phyloP scores from a whole-genome alignment of 352 stramenopile genomes.

The Globisporangium nagaii region DNA sequence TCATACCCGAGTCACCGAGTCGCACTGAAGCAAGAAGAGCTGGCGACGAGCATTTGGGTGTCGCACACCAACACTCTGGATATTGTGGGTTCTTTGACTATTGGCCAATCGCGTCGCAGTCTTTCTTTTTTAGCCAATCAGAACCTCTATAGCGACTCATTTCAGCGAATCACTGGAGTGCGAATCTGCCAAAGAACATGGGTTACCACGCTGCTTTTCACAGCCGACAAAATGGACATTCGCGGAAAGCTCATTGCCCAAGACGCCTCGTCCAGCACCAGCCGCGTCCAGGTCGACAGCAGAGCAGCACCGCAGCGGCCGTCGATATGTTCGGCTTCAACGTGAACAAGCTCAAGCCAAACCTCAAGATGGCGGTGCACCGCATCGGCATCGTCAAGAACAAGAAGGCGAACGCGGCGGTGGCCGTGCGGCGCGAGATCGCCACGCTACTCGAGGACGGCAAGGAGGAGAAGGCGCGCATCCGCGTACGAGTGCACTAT shows the following conservation, averaged over 20 bases:
- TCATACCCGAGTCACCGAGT: too few species aligned
- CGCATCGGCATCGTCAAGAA: constrained; percentile 90
- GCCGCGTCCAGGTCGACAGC: not conserved
- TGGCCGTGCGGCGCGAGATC: constrained; percentile 74
- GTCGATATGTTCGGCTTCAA: constrained; percentile 92
- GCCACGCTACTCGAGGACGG: constrained; percentile 71
- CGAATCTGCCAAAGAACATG: not conserved
- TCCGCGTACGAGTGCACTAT: constrained; percentile 81
- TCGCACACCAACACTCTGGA: constrained; percentile 3
- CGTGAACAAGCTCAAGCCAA: constrained; percentile 90
- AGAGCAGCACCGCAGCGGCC: not conserved
- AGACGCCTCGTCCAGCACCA: not conserved
- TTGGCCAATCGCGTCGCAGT: not conserved
- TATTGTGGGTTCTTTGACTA: not conserved
- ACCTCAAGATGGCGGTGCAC: constrained; percentile 91
- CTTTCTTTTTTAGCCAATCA: not conserved
- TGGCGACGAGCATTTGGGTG: too few species aligned
- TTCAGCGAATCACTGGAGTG: not conserved
- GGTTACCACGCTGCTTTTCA: not conserved
- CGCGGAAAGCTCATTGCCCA: not conserved
- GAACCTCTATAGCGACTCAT: not conserved
- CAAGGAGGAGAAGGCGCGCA: constrained; percentile 93
- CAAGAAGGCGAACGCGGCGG: constrained; percentile 84
- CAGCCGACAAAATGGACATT: too few species aligned
- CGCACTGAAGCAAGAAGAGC: too few species aligned